Evolutionary conservation across 371 early-diverging fungal genomes (phyloP), one percentile per base, ranked within the genome.

Genomic region (Mucor irregularis): DNA sequence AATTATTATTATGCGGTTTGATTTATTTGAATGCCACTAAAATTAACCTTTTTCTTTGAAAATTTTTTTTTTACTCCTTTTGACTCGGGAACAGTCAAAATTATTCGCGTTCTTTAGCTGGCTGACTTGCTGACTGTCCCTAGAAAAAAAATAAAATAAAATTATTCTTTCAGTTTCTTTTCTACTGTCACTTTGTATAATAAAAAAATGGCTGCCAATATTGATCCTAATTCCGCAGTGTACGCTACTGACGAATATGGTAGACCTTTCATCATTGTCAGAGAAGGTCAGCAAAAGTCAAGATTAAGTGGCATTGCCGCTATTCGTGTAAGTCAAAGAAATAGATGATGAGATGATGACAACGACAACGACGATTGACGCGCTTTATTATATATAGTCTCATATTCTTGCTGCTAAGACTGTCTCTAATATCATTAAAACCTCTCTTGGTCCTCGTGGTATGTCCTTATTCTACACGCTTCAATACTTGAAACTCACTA

Each of bases 361-460:
- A n/a, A 39, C 9, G 24, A 13, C 14, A 24, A 22, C 5, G 19
- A 13, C 24, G 21, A 24, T 42, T 17, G n/a, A 3, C n/a, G 4
- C 19, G n/a, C 19, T 39, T 22, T 21, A 39, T 21, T 39, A 37
- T n/a, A 43, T 47, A n/a, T 83, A 97, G 96, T 88, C 97, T 19
- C 99, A 99, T 71, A 98, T 99, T 60, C 84, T 96, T 55, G 97
- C 98, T 44, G 99, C 98, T 48, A 94, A 92, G 67, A 89, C 96
- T 29, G 98, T 99, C 11, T 87, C 99, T 39, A 91, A 87, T 66
- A 97, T 99, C 61, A 75, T 99, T 52, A 93, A 92, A 68, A 96
- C 99, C 10, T 98, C 98, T 21, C 88, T 99, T n/a, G 99, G 99
- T 25, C 99, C 99, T 24, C 90, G 95, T 61, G 99, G 95, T 92